Evolutionary conservation across 169 alveolate genomes (phyloP).

Genomic region (Ichthyophthirius multifiliis): DNA sequence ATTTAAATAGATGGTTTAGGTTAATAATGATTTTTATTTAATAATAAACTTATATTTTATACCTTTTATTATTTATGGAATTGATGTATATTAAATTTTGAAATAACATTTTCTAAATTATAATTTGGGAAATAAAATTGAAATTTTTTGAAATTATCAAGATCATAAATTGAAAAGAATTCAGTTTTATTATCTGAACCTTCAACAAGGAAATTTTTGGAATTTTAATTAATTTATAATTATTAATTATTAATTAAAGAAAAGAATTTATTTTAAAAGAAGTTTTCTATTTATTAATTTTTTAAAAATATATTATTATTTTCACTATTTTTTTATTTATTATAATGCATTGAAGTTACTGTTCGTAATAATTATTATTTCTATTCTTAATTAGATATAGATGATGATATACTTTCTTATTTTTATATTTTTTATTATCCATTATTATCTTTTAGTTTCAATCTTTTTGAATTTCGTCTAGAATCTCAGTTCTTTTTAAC

Average conservation of each 20-base stretch:
- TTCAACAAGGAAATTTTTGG: background rate
- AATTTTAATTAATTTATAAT: background rate
- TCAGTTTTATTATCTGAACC: constrained; percentile 2
- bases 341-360: background rate
- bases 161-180: background rate
- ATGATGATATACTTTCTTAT: too few species aligned
- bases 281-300: background rate
- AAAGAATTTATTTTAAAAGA: too few species aligned
- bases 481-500: too few species aligned
- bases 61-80: background rate
- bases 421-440: too few species aligned
- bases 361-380: background rate
- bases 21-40: background rate
- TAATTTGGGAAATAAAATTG: background rate
- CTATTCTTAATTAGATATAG: too few species aligned
- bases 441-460: too few species aligned
- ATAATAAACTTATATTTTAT: background rate
- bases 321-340: background rate
- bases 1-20: background rate
- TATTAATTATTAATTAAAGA: background rate
- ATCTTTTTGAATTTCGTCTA: too few species aligned
- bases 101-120: background rate
- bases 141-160: background rate
- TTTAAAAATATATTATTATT: background rate
- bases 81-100: too few species aligned